These are phyloP conservation scores for Physaria fendleri DNA, from an alignment of 345 rosid genomes.

Conservation along the genomic window DNA sequence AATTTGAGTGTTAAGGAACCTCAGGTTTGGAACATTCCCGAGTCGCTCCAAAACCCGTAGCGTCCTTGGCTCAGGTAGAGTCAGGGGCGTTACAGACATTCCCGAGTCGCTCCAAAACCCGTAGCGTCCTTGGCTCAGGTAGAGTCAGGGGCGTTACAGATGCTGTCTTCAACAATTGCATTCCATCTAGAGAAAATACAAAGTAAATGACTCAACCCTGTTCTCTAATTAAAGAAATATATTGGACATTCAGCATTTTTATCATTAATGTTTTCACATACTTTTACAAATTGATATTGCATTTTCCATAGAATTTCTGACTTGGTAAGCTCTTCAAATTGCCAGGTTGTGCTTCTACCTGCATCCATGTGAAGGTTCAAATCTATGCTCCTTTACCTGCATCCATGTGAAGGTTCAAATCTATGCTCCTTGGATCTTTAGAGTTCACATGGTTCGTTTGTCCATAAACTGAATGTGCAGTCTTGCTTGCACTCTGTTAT, in stretches of 20 bases:
- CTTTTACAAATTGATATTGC: no score
- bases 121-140: no score
- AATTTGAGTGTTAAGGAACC: no score
- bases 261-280: constrained; percentile 9
- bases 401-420: constrained; percentile 88
- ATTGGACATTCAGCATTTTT: no score
- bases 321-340: constrained; percentile 14
- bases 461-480: background rate
- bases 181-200: constrained; percentile 86
- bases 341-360: constrained; percentile 95
- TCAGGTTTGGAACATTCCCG: no score
- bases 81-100: no score
- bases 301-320: no score
- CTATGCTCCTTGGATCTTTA: constrained; percentile 95
- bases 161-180: constrained; percentile 76
- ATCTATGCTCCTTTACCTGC: constrained; percentile 88
- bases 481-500: constrained; percentile 5
- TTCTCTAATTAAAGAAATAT: no score
- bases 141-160: no score
- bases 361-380: constrained; percentile 91
- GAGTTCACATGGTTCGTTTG: constrained; percentile 80
- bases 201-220: constrained; percentile 48
- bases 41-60: no score
- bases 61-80: no score
- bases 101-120: no score